Conservation (phyloP, 345 rosid species). For the Conringia planisiliqua region DNA sequence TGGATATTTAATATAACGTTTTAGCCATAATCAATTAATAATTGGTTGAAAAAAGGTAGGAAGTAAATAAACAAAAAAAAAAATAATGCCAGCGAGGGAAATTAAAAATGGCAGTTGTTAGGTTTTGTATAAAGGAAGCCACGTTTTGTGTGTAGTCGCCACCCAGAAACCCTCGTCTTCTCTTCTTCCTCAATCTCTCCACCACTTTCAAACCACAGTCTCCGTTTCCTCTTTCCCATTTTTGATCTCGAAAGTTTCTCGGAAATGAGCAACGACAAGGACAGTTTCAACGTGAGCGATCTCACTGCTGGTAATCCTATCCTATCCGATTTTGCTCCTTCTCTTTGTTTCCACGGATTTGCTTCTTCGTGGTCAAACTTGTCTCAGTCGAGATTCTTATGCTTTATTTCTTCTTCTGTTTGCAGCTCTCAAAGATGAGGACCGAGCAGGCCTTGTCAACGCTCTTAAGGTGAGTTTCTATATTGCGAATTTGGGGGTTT, state of each 20-base stretch:
- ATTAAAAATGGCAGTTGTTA: slow-evolving; percentile 29
- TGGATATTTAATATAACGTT: neutral
- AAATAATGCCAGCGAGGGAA: slow-evolving; percentile 35
- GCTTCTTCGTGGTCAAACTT: neutral
- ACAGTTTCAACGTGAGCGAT: slow-evolving; percentile 66
- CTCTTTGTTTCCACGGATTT: neutral
- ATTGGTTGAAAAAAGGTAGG: neutral
- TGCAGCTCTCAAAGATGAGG: slow-evolving; percentile 64
- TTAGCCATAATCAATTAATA: neutral
- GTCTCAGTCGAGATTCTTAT: neutral
- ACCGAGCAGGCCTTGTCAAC: slow-evolving; percentile 77
- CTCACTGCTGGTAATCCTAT: slow-evolving; percentile 57
- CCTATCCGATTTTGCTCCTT: neutral
- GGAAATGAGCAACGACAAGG: slow-evolving; percentile 62
- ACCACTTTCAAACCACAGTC: slow-evolving; percentile 31
- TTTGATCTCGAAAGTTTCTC: neutral
- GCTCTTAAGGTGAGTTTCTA: slow-evolving; percentile 65
- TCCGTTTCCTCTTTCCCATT: neutral
- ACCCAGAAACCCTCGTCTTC: slow-evolving; percentile 32
- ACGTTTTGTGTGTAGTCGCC: slow-evolving; percentile 34
- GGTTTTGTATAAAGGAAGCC: slow-evolving; percentile 27
- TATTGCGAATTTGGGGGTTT: slow-evolving; percentile 4
- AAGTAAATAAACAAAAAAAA: neutral
- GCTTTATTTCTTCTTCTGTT: neutral
- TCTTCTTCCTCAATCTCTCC: slow-evolving; percentile 17